These are phyloP conservation scores for Didymella exigua DNA, from an alignment of 2,329 filamentous ascomycete genomes.

Conservation along the genomic window DNA sequence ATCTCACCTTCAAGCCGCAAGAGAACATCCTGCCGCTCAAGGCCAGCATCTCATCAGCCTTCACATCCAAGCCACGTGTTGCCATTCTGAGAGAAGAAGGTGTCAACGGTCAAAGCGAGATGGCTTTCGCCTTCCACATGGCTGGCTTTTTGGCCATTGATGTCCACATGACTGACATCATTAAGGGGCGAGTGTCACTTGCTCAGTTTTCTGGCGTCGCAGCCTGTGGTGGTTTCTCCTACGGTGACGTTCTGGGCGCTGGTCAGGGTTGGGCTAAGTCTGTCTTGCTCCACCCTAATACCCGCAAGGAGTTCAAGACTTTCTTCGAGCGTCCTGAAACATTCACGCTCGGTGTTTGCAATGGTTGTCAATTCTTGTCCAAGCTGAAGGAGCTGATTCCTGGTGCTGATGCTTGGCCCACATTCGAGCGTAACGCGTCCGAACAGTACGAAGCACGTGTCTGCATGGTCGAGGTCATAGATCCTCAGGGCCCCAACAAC, in stretches of 20 bases:
- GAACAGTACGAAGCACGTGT: conserved; percentile 91
- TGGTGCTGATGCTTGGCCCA: conserved; percentile 81
- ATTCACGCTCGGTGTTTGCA: conserved; percentile 93
- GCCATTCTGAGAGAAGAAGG: conserved; percentile 95
- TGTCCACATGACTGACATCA: conserved; percentile 93
- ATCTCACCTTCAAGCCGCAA: conserved; percentile 77
- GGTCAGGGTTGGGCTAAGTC: conserved; percentile 96
- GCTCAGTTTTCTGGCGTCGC: conserved; percentile 85
- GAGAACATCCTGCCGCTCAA: conserved; percentile 76
- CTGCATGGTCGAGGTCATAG: conserved; percentile 80
- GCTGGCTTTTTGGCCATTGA: conserved; percentile 92
- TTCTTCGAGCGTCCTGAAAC: conserved; percentile 92
- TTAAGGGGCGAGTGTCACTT: conserved; percentile 79
- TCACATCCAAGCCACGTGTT: conserved; percentile 73
- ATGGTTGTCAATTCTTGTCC: conserved; percentile 94
- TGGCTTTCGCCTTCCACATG: conserved; percentile 93
- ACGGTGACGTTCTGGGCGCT: conserved; percentile 90
- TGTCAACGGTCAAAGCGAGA: conserved; percentile 94
- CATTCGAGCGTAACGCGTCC: conserved; percentile 81
- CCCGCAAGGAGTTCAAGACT: conserved; percentile 75
- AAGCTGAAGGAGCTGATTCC: conserved; percentile 83
- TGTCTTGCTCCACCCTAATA: conserved; percentile 79
- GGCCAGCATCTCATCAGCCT: conserved; percentile 64
- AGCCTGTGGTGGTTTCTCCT: conserved; percentile 96
- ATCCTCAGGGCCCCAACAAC: conserved; percentile 54